Percentiles rank a stretch among this genome's conserved stretches.
Evolutionary conservation across 768 basidiomycete genomes (phyloP).

Genomic region (Rhodotorula diobovata): DNA sequence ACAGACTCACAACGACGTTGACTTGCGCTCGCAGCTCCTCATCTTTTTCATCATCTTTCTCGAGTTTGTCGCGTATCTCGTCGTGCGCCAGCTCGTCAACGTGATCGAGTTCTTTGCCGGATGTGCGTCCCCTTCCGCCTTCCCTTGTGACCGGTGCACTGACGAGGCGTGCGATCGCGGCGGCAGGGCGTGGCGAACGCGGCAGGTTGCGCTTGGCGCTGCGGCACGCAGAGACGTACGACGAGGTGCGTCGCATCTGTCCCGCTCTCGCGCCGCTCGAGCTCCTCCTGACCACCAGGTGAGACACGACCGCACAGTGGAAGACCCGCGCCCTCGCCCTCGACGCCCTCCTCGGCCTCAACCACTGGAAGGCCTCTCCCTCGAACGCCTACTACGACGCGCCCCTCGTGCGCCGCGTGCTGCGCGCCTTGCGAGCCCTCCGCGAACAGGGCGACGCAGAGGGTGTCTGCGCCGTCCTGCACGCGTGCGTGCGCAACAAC

Average conservation of each 20-base stretch:
- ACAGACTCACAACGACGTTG: background rate
- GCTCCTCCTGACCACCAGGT: background rate
- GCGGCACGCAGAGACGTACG: constrained; percentile 67
- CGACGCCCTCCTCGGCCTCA: constrained; percentile 72
- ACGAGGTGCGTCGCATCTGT: constrained; percentile 53
- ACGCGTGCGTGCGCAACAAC: constrained; percentile 82
- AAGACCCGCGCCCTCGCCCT: constrained; percentile 69
- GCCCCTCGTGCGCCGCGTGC: constrained; percentile 58
- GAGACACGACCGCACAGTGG: constrained; percentile 54
- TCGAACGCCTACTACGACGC: constrained; percentile 90
- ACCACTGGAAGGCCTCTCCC: constrained; percentile 80
- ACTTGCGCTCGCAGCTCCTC: constrained; percentile 56
- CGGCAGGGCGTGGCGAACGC: constrained; percentile 75
- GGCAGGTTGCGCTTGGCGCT: constrained; percentile 70
- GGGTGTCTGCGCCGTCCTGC: constrained; percentile 80
- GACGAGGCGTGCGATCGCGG: background rate
- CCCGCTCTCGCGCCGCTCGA: background rate
- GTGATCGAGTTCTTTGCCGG: constrained; percentile 87
- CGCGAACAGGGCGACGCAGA: constrained; percentile 74
- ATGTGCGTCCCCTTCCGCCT: constrained; percentile 53
- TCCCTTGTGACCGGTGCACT: background rate
- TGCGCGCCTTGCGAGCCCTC: constrained; percentile 46
- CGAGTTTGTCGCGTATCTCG: constrained; percentile 72
- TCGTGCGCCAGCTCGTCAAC: constrained; percentile 88
- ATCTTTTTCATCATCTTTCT: constrained; percentile 76